A percentile compares a stretch with the other conserved stretches of the same genome.
These are phyloP conservation scores for Diaporthe nobilis DNA, from an alignment of 2,329 filamentous ascomycete species.

Conservation along the genomic window DNA sequence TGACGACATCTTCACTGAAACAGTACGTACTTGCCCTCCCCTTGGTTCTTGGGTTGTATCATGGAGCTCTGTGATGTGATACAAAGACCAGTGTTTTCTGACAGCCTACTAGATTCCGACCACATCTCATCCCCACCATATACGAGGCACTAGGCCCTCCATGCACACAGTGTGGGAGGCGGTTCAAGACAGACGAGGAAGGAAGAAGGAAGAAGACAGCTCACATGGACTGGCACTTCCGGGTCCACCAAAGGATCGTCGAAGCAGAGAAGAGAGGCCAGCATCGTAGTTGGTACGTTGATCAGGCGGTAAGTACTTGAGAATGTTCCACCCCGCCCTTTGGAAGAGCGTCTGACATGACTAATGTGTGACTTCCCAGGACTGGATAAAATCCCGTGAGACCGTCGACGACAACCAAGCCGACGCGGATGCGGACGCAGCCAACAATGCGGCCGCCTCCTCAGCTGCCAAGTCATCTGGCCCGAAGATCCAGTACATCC, in stretches of 20 bases:
- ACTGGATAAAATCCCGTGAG: conserved; percentile 92
- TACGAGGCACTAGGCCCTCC: conserved; percentile 88
- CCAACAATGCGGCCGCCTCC: conserved; percentile 53
- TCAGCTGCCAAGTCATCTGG: conserved; percentile 50
- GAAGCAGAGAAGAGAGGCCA: conserved; percentile 89
- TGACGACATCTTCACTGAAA: conserved; percentile 80
- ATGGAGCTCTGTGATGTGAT: conserved; percentile 35
- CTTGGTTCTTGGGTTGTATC: too few relatives aligned
- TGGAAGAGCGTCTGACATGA: conserved; percentile 22
- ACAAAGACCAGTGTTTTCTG: conserved; percentile 5
- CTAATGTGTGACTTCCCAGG: conserved; percentile 61
- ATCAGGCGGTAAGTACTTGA: conserved; percentile 77
- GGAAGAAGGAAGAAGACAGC: conserved; percentile 89
- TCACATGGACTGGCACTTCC: conserved; percentile 99
- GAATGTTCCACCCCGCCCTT: conserved; percentile 11
- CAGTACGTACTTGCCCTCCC: conserved; percentile 66
- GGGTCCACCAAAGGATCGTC: conserved; percentile 88
- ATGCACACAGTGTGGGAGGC: conserved; percentile 91
- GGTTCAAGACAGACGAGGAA: conserved; percentile 83
- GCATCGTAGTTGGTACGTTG: conserved; percentile 95
- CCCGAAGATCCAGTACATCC: conserved; percentile 78
- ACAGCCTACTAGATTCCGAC: conserved; percentile 72
- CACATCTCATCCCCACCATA: conserved; percentile 79
- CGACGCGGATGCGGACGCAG: conserved; percentile 48
- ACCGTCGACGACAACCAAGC: conserved; percentile 74